A percentile compares a stretch with the other conserved stretches of the same genome.
Conservation (phyloP, 176 grass and related monocot species). For the Phragmites australis region DNA sequence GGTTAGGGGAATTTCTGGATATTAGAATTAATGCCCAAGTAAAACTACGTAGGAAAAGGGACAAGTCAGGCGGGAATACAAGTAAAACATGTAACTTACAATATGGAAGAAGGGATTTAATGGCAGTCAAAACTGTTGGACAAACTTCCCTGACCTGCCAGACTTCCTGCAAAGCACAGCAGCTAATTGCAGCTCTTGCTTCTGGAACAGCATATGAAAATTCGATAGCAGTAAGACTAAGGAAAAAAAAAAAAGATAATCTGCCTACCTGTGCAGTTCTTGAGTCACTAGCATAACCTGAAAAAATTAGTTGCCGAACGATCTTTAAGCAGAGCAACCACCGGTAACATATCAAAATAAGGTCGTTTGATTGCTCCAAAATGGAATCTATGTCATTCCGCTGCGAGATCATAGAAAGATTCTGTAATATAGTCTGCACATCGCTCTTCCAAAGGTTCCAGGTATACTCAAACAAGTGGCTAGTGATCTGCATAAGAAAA, state of each 20-base stretch:
- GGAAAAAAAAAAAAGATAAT: slow-evolving; percentile 11
- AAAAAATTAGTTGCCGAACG: slow-evolving; percentile 76
- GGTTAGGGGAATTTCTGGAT: background rate
- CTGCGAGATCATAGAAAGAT: slow-evolving; percentile 79
- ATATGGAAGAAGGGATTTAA: slow-evolving; percentile 93
- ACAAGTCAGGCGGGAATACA: background rate
- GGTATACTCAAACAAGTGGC: slow-evolving; percentile 89
- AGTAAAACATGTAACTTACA: slow-evolving; percentile 55
- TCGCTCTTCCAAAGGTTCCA: slow-evolving; percentile 98
- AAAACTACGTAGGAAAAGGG: background rate
- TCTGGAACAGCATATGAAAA: slow-evolving; percentile 34
- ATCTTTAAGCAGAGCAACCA: slow-evolving; percentile 94
- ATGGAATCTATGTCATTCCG: slow-evolving; percentile 61
- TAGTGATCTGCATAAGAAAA: slow-evolving; percentile 66
- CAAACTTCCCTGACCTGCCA: slow-evolving; percentile 98
- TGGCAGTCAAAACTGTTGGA: slow-evolving; percentile 80
- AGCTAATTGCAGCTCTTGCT: slow-evolving; percentile 27
- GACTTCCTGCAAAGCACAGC: slow-evolving; percentile 65
- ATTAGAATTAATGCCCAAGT: slow-evolving; percentile 13
- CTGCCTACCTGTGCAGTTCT: slow-evolving; percentile 77
- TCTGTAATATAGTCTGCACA: slow-evolving; percentile 85
- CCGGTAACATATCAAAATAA: slow-evolving; percentile 81
- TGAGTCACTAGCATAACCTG: slow-evolving; percentile 85
- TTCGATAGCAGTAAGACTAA: background rate
- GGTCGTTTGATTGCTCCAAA: slow-evolving; percentile 65